phyloP scores from a whole-genome alignment of 345 rosid species.

The Nasturtium officinale region DNA sequence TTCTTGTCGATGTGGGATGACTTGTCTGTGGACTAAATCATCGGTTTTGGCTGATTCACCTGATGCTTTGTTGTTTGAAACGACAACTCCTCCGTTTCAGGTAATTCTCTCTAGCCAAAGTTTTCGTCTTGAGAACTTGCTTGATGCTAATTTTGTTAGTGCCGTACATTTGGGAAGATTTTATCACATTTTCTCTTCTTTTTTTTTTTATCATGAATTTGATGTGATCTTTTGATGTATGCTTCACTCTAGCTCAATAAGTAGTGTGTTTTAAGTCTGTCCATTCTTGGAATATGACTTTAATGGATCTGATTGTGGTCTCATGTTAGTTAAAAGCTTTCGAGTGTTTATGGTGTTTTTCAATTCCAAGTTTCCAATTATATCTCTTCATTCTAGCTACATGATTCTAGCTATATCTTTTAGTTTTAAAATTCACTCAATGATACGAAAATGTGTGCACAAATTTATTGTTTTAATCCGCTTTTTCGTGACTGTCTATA shows the following conservation, averaged over 20 bases:
- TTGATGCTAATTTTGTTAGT: slow-evolving; percentile 11
- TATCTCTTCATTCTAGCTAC: no score
- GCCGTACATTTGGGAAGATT: background rate
- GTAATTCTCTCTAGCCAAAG: slow-evolving; percentile 35
- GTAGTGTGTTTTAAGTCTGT: background rate
- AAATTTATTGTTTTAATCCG: background rate
- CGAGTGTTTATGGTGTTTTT: background rate
- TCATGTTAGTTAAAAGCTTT: no score
- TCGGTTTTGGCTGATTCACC: slow-evolving; percentile 85
- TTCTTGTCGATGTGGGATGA: slow-evolving; percentile 80
- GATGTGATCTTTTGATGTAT: background rate
- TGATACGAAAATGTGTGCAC: background rate
- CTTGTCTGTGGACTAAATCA: slow-evolving; percentile 96
- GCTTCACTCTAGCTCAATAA: background rate
- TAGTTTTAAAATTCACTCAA: background rate
- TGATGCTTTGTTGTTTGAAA: slow-evolving; percentile 82
- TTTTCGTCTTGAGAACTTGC: background rate
- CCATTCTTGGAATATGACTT: background rate
- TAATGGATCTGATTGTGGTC: no score
- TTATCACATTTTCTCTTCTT: background rate
- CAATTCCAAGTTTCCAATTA: no score
- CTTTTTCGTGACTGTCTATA: background rate
- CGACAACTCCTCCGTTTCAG: slow-evolving; percentile 74
- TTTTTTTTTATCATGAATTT: background rate
- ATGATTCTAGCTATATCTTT: no score